Evolutionary conservation across 1,284 basidiomycete species (phyloP), one percentile per base, ranked within the genome.

Genomic region (Rhodotorula sp.): DNA sequence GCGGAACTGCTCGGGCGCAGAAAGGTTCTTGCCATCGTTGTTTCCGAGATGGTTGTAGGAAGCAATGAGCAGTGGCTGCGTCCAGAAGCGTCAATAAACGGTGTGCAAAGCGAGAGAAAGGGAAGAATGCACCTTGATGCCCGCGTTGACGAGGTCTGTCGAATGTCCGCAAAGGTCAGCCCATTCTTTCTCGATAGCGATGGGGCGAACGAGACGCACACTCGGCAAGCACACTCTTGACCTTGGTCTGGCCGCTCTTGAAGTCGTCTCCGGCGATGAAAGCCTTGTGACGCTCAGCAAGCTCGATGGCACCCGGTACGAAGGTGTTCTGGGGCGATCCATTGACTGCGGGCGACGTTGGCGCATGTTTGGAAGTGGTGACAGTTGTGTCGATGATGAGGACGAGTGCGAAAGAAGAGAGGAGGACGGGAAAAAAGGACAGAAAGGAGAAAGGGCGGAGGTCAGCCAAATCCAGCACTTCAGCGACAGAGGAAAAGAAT

Each of bases 11-110:
- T 85, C 85, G 83, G 94, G 68, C 7, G 65, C 65, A 4, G 17
- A 27, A 2, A 70, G 32, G 48, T 70, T 69, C 58, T 64, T 50
- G n/a, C 50, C 53, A 32, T 66, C 62, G 82, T 98, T 98, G 87
- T 98, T 98, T 54, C 97, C 96, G 65, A 99, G 88, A 83, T 99
- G 96, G 87, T 98, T 99, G 87, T 99, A 99, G 44, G 91, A 94
- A 37, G 70, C 70, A 50, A 72, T 72, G 32, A 72, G 55, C 29
- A 64, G 63, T 7, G 70, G 70, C 61, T 67, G 60, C 19, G 41
- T 34, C 25, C 6, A 21, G 9, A 34, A 21, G 27, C 13, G 57
- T 46, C 21, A 37, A 36, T 37, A 41, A 4, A 25, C 15, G 4
- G 10, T 17, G 13, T 44, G 15, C 9, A 19, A 50, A 17, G 59